Base-by-base conservation (phyloP, 345 rosid species). In the Atalantia buxifolia region DNA sequence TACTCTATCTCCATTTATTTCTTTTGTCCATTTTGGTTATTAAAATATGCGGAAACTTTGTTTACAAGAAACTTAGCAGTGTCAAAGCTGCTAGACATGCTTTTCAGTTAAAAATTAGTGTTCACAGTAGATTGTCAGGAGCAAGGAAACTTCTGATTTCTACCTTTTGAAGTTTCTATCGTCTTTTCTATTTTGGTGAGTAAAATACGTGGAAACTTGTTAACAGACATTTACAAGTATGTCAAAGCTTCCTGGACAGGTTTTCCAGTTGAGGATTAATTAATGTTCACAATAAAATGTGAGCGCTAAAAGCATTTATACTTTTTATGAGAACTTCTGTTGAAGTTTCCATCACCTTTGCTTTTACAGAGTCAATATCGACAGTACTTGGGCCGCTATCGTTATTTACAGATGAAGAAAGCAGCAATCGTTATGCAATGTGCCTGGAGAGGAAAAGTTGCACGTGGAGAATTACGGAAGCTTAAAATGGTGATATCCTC, bases 391-490 rank as follows among this genome's bases (percentile, higher is more conserved):
- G 90, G 86, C 66, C 86, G 62, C 24, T 72, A 27, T 69, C 77
- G 64, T 75, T 90, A 88, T 81, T 67, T 67, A 73, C 83, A 84
- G 79, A 33, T 85, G 74, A 91, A 89, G 89, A 91, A 89, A 87
- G 95, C 94, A 77, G 90, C 92, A 74, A 86, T 92, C 57, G 60
- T 81, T 45, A 87, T 88, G 71, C 98, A 92, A 85, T 91, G 95
- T 86, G 88, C 91, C 72, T 92, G 97, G 97, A 91, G 97, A 88
- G 84, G 77, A 79, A 89, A 31, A 87, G 87, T 89, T 81, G 99
- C 98, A 59, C 86, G 92, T 42, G 83, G 81, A 83, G 97, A 96
- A 84, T 78, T 94, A 72, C 83, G 90, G 77, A 89, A 89, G 72
- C 98, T 94, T 69, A 96, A 86, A 87, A 85, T 90, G 98, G 99